These are phyloP conservation scores for Penium margaritaceum DNA, from an alignment of 139 green algal species.

Conservation along the genomic window DNA sequence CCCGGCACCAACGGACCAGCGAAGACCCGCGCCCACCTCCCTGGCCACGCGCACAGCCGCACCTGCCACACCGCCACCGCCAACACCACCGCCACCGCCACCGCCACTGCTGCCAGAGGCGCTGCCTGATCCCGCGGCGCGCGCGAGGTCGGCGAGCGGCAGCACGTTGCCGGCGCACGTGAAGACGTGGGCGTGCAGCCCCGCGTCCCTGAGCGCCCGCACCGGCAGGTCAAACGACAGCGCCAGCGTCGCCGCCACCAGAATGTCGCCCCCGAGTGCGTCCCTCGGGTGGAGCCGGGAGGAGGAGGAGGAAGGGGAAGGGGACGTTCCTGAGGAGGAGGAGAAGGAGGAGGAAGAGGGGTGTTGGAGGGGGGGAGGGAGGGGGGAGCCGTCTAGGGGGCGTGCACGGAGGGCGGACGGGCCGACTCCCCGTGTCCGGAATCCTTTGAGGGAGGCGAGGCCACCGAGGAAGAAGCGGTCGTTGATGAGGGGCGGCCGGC, in stretches of 20 bases:
- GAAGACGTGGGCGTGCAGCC: conserved; percentile 35
- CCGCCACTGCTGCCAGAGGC: neutral
- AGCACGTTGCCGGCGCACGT: conserved; percentile 19
- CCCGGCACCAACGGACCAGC: conserved; percentile 14
- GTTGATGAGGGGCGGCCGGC: conserved; percentile 23
- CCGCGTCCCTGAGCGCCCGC: neutral
- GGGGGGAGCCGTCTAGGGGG: neutral
- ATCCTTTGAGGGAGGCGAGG: conserved; percentile 23
- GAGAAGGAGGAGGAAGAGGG: no score
- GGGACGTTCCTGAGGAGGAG: no score
- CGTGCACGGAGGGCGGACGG: conserved; percentile 8
- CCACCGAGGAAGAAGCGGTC: conserved; percentile 48
- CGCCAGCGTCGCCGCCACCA: conserved; percentile 1
- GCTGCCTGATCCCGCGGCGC: neutral
- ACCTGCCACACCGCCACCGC: neutral
- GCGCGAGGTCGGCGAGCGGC: neutral
- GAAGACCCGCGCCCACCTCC: neutral
- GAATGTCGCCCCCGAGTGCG: conserved; percentile 29
- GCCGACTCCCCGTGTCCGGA: conserved; percentile 30
- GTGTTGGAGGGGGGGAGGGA: no score
- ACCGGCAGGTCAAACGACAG: conserved; percentile 39
- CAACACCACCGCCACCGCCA: neutral
- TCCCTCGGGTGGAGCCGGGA: conserved; percentile 17
- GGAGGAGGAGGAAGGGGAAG: no score
- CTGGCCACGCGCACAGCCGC: neutral